A percentile compares a stretch with the other conserved stretches of the same genome.
phyloP scores from a whole-genome alignment of 1,284 basidiomycete species.

The Hemileia vastatrix region DNA sequence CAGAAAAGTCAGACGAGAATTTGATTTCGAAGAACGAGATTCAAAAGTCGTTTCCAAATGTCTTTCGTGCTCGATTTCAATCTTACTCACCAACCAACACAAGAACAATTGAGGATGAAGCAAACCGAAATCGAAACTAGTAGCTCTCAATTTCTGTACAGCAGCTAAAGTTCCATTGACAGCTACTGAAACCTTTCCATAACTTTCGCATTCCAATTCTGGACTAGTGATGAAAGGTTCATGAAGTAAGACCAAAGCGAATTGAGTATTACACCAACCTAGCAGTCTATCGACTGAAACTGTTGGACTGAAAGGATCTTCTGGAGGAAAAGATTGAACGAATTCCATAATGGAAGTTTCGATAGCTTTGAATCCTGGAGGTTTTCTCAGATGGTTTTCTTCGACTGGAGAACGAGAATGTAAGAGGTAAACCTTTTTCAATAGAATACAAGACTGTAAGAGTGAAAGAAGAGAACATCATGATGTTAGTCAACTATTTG shows the following conservation, averaged over 20 bases:
- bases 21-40: neutral
- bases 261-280: slow-evolving; percentile 6
- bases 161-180: slow-evolving; percentile 6
- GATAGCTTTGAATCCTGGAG: slow-evolving; percentile 7
- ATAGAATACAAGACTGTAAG: too few relatives aligned
- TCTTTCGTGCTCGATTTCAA: too few relatives aligned
- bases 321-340: slow-evolving; percentile 13
- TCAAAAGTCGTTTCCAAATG: too few relatives aligned
- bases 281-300: slow-evolving; percentile 16
- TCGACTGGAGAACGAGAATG: slow-evolving; percentile 3
- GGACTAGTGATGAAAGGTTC: slow-evolving; percentile 22
- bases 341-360: slow-evolving; percentile 22
- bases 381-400: slow-evolving; percentile 3
- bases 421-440: too few relatives aligned
- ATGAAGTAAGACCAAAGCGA: slow-evolving; percentile 20
- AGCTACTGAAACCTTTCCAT: slow-evolving; percentile 9
- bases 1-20: neutral
- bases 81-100: slow-evolving; percentile 10
- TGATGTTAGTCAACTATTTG: neutral
- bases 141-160: slow-evolving; percentile 12
- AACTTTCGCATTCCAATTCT: slow-evolving; percentile 1
- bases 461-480: too few relatives aligned
- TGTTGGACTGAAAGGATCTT: slow-evolving; percentile 6
- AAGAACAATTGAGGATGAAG: slow-evolving; percentile 23
- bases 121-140: slow-evolving; percentile 19